Conservation (phyloP, 805 yeast genomes). For the Yarrowia sp. region DNA sequence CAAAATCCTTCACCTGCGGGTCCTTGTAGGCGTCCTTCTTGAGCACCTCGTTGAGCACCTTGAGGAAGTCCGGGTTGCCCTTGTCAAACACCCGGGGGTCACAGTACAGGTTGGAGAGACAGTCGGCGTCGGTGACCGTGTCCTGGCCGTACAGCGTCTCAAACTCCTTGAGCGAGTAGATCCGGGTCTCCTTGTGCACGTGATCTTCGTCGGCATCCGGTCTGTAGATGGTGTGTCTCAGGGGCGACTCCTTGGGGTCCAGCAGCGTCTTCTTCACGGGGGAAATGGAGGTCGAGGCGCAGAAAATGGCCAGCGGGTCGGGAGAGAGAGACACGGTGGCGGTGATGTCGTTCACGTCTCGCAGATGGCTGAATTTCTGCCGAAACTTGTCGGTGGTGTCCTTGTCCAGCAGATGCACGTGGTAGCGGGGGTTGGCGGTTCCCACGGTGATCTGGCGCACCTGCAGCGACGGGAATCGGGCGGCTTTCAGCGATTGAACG, state of each 20-base stretch:
- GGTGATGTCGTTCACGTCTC: conserved; percentile 23
- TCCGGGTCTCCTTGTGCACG: conserved; percentile 15
- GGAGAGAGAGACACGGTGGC: conserved; percentile 27
- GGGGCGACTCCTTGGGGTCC: conserved; percentile 11
- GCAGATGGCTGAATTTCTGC: conserved; percentile 12
- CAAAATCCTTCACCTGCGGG: conserved; percentile 46
- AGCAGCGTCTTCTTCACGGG: conserved; percentile 17
- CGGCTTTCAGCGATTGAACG: not conserved
- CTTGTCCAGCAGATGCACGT: conserved; percentile 42
- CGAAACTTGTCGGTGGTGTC: conserved; percentile 41
- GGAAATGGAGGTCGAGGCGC: conserved; percentile 13
- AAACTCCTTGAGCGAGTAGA: conserved; percentile 31
- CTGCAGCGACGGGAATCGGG: not conserved
- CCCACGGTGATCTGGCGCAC: conserved; percentile 22
- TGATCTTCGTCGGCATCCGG: conserved; percentile 40
- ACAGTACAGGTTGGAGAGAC: conserved; percentile 39
- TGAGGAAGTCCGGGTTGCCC: conserved; percentile 44
- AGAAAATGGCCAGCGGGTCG: conserved; percentile 29
- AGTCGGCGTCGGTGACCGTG: conserved; percentile 12
- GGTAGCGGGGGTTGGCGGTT: conserved; percentile 32
- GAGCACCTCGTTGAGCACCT: conserved; percentile 43
- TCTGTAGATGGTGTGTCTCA: conserved; percentile 42
- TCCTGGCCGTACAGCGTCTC: conserved; percentile 23
- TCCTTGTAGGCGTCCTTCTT: conserved; percentile 46
- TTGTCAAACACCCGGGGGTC: conserved; percentile 39